These are phyloP conservation scores for Podila verticillata DNA, from an alignment of 192 early-diverging fungal species.

Conservation along the genomic window DNA sequence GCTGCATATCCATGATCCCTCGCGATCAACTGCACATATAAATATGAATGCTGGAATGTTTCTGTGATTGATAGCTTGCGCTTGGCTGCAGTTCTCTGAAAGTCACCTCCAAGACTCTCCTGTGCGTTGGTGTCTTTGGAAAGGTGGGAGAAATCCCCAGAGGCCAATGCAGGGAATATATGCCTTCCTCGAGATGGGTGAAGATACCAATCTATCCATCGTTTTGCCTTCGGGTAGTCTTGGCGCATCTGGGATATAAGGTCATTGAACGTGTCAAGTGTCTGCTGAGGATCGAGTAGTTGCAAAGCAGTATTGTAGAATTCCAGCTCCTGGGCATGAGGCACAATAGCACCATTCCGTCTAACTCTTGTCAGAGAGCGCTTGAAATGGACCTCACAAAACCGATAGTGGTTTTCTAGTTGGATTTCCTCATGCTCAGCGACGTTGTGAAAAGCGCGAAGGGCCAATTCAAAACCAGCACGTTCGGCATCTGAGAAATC, in stretches of 20 bases:
- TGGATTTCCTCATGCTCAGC: background rate
- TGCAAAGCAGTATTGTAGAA: background rate
- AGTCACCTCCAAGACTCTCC: conserved; percentile 6
- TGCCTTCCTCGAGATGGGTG: background rate
- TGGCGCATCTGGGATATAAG: background rate
- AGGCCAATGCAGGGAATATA: background rate
- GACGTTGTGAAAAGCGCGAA: conserved; percentile 2
- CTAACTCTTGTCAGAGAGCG: conserved; percentile 1
- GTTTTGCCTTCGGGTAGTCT: background rate
- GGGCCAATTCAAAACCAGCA: conserved; percentile 12
- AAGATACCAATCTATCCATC: conserved; percentile 8
- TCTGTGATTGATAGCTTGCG: background rate
- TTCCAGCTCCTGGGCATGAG: background rate
- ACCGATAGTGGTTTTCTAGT: conserved; percentile 8
- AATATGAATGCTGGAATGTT: background rate
- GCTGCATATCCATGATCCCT: background rate
- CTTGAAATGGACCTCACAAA: conserved; percentile 22
- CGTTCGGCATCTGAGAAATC: conserved; percentile 30
- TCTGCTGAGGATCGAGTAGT: background rate
- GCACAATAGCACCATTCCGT: background rate
- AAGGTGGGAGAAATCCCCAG: background rate
- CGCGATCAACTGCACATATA: background rate
- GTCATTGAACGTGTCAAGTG: background rate
- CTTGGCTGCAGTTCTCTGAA: background rate
- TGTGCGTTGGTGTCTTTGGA: conserved; percentile 4